A percentile compares a stretch with the other conserved stretches of the same genome.
These are phyloP conservation scores for Selenicereus undatus DNA, from an alignment of 148 eudicot genomes.

Conservation along the genomic window DNA sequence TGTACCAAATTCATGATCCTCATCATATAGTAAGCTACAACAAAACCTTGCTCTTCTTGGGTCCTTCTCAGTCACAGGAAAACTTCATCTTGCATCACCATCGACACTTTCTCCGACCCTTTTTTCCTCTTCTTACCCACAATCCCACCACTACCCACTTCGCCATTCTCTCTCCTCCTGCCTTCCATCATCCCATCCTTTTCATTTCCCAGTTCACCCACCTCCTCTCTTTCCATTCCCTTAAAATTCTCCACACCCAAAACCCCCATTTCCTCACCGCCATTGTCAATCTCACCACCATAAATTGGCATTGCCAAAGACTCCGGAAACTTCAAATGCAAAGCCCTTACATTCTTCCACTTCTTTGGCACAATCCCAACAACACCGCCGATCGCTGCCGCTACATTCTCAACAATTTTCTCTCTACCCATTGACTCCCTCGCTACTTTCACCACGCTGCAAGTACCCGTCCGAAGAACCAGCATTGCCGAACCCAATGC, in stretches of 20 bases:
- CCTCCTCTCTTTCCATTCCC: constrained; percentile 16
- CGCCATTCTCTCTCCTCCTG: constrained; percentile 7
- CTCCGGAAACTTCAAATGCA: constrained; percentile 73
- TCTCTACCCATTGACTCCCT: constrained; percentile 44
- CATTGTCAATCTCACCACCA: constrained; percentile 50
- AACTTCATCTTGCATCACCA: neutral
- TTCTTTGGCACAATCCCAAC: constrained; percentile 53
- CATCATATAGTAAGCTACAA: neutral
- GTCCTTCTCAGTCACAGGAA: constrained; percentile 14
- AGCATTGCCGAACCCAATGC: constrained; percentile 45
- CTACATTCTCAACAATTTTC: constrained; percentile 70
- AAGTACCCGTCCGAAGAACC: constrained; percentile 62
- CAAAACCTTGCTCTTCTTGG: neutral
- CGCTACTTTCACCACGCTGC: constrained; percentile 62
- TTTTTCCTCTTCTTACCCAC: constrained; percentile 21
- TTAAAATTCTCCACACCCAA: constrained; percentile 16
- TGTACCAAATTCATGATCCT: constrained; percentile 5
- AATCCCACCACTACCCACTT: constrained; percentile 15
- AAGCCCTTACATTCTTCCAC: constrained; percentile 65
- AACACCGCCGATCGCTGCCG: constrained; percentile 47
- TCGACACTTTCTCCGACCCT: neutral
- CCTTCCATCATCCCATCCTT: neutral
- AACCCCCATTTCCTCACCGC: constrained; percentile 22
- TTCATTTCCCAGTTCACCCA: constrained; percentile 12
- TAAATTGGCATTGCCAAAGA: constrained; percentile 77